Base-by-base conservation (phyloP, 306 rosid species). In the Aeschynomene evenia region DNA sequence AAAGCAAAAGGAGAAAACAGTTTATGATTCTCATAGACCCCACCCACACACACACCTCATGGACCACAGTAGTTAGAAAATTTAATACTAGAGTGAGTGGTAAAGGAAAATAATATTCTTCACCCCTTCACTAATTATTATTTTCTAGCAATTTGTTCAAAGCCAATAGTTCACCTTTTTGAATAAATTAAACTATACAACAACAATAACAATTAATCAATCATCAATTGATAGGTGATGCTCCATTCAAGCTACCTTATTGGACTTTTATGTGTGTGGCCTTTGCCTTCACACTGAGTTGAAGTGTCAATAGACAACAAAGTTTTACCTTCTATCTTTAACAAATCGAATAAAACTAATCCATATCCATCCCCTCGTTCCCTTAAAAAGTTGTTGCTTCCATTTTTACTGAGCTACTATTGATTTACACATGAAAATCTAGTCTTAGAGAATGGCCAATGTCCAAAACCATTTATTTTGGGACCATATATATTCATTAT, bases 261-360 rank as follows among this genome's bases (percentile, higher is more conserved):
- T 66, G 22, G 43, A 28, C 29, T 50, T 76, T 53, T 9, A 6
- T 36, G 45, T 60, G 33, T 40, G 75, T 51, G 42, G 60, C 46
- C 50, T 7, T n/a, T 74, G 60, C 19, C 78, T 80, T 50, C 66
- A 58, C 61, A 10, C 26, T 22, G 46, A 57, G 70, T 63, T 70
- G 80, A 80, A 75, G 48, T n/a, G 74, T 54, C 77, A 80, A 49
- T 48, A 34, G 26, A 69, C 39, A 43, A 59, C 24, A 21, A 46
- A 54, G 64, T 63, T 64, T 43, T 37, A 1, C 29, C 42, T 55
- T 64, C 66, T 31, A 21, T 42, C 66, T 31, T 31, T 42, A 36
- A 14, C 1, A 18, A 60, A 12, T n/a, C 33, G 50, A 74, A 74
- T 67, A 45, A 74, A 66, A 12, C 57, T 43, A 63, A 21, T 53